Evolutionary conservation across 2,329 filamentous ascomycete species (phyloP), one percentile per base, ranked within the genome.

Genomic region (Fusarium lyarnte): DNA sequence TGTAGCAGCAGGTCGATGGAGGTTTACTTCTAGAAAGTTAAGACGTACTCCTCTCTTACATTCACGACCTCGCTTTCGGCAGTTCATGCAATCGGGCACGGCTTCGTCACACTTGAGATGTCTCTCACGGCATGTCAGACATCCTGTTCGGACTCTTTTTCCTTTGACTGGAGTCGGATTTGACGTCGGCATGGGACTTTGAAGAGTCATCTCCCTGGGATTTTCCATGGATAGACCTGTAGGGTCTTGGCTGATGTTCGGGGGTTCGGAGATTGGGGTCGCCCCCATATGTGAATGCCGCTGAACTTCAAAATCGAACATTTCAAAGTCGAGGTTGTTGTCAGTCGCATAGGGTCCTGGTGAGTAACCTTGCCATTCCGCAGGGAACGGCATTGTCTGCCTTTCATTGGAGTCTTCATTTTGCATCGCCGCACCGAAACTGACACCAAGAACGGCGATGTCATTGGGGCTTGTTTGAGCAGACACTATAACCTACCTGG

Each of bases 21-120:
- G 91, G 69, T 92, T 91, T 7, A 92, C 92, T 78, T 97, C 94
- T 74, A 97, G 94, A 78, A 97, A 98, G 82, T 97, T 98, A 43
- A 98, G 85, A 41, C 94, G 89, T 55, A 98, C 86, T 23, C 95
- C 95, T 75, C 94, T 90, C 80, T 95, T 94, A 85, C 95, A 98
- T 63, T 91, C 86, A 55, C 95, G 87, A 77, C 91, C 95, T 58
- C 95, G 96, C 83, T 97, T 98, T 66, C 90, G 89, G 82, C 95
- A 98, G 78, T 98, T 98, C 76, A 92, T 86, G 72, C 88, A 90
- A 38, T 86, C 84, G 10, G 87, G 88, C 8, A 82, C 76, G 9
- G 86, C 91, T 81, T 97, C 94, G 78, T 97, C 95, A 81, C 95
- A 97, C 81, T 97, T 97, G 57, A 97, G 85, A 84, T 97, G 95